Evolutionary conservation across 176 grass and related monocot genomes (phyloP).

Genomic region (Carex pumila): DNA sequence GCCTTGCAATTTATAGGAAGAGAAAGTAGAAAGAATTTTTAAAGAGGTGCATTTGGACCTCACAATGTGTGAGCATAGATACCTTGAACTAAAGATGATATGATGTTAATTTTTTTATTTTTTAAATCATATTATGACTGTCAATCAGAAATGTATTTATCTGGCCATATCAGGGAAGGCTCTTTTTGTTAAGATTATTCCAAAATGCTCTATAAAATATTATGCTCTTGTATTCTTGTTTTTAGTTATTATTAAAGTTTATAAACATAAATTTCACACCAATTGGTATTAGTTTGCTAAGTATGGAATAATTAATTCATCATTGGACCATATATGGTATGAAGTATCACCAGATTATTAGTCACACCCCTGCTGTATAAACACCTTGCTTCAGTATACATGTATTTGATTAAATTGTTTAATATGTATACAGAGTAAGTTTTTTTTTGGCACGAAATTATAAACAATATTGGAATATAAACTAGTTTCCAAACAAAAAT

Average conservation of each 20-base stretch:
- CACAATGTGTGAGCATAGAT: slow-evolving; percentile 17
- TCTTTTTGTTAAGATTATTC: not conserved
- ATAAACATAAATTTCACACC: too few relatives aligned
- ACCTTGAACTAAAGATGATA: not conserved
- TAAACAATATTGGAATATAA: not conserved
- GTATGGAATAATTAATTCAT: not conserved
- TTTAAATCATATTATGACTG: not conserved
- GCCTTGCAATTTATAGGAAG: slow-evolving; percentile 20
- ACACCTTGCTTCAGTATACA: not conserved
- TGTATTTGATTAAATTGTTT: too few relatives aligned
- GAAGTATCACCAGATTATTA: too few relatives aligned
- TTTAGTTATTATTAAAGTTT: too few relatives aligned
- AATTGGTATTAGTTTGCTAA: not conserved
- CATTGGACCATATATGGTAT: not conserved
- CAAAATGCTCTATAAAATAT: too few relatives aligned
- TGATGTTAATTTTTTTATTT: not conserved
- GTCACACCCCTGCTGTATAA: not conserved
- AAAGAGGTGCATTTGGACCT: not conserved
- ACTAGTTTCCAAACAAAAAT: not conserved
- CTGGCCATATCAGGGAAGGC: not conserved
- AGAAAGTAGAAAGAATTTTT: not conserved
- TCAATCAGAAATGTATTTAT: not conserved
- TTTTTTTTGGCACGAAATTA: not conserved
- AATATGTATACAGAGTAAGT: not conserved
- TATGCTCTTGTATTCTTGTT: too few relatives aligned